phyloP scores from a whole-genome alignment of 495 filamentous ascomycete genomes.

The Apodospora peruviana region DNA sequence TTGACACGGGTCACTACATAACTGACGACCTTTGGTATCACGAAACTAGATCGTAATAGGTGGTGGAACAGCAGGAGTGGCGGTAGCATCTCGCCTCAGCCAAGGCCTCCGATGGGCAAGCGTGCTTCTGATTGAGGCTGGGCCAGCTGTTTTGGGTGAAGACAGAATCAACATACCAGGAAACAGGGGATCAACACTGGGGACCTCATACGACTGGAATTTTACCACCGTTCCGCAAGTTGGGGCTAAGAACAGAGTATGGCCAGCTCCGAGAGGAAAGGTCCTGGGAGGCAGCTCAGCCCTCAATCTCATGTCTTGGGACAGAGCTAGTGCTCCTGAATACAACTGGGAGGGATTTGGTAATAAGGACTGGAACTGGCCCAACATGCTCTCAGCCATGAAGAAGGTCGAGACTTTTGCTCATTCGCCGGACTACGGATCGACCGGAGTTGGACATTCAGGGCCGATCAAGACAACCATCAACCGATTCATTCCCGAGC shows the following conservation, averaged over 20 bases:
- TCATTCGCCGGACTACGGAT: conserved; percentile 2
- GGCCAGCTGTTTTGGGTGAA: conserved; percentile 38
- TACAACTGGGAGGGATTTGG: conserved; percentile 57
- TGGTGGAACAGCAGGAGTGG: conserved; percentile 55
- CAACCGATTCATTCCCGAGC: conserved; percentile 26
- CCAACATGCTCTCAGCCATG: conserved; percentile 33
- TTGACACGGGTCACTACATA: neutral
- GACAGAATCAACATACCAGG: conserved; percentile 39
- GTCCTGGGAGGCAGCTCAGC: conserved; percentile 42
- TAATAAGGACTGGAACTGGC: conserved; percentile 52
- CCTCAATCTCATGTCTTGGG: conserved; percentile 45
- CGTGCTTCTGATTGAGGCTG: conserved; percentile 54
- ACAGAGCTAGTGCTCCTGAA: conserved; percentile 46
- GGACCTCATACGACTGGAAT: conserved; percentile 48
- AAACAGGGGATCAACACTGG: conserved; percentile 34
- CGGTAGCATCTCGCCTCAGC: conserved; percentile 55
- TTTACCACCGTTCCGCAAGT: conserved; percentile 44
- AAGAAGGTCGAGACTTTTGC: conserved; percentile 30
- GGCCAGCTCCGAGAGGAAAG: conserved; percentile 40
- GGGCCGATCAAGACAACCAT: conserved; percentile 29
- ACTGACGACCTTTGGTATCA: neutral
- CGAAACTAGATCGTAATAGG: conserved; percentile 53
- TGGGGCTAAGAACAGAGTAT: conserved; percentile 22
- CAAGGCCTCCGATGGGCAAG: conserved; percentile 43
- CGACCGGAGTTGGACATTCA: conserved; percentile 6